Percentiles rank a stretch among this genome's conserved stretches.
Evolutionary conservation across 768 basidiomycete genomes (phyloP).

Genomic region (Tylopilus sp.): DNA sequence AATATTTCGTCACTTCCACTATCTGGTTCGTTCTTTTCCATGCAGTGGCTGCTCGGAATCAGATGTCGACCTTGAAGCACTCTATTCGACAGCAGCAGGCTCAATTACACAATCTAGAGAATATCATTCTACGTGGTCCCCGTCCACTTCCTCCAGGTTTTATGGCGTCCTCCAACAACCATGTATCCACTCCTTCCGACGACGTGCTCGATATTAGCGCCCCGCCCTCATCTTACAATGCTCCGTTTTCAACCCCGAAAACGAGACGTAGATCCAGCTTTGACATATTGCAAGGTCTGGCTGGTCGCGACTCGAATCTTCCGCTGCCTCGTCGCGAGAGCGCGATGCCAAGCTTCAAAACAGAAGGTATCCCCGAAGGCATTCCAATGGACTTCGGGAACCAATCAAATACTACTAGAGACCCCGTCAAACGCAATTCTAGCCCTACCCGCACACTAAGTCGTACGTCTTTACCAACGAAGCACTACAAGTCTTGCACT

Average conservation of each 20-base stretch:
- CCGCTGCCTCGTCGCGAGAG: constrained; percentile 64
- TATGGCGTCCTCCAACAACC: constrained; percentile 36
- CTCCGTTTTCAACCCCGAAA: constrained; percentile 40
- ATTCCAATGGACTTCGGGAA: constrained; percentile 57
- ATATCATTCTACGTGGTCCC: constrained; percentile 60
- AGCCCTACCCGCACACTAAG: constrained; percentile 79
- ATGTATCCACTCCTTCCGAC: constrained; percentile 33
- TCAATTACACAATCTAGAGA: constrained; percentile 69
- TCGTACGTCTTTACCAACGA: constrained; percentile 49
- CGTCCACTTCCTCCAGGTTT: constrained; percentile 50
- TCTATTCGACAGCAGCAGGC: constrained; percentile 83
- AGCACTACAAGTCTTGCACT: constrained; percentile 22
- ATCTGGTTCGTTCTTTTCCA: constrained; percentile 27
- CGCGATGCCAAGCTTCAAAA: constrained; percentile 28
- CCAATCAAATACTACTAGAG: constrained; percentile 36
- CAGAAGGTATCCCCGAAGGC: constrained; percentile 59
- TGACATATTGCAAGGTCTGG: constrained; percentile 65
- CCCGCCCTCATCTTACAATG: constrained; percentile 32
- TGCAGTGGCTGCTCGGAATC: constrained; percentile 70
- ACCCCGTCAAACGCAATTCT: constrained; percentile 47
- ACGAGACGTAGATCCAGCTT: constrained; percentile 65
- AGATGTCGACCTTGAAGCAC: constrained; percentile 80
- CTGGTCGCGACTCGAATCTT: constrained; percentile 72
- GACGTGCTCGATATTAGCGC: constrained; percentile 33
- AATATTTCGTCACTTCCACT: constrained; percentile 20